phyloP scores from a whole-genome alignment of 306 rosid species.

The Prunus dulcis region DNA sequence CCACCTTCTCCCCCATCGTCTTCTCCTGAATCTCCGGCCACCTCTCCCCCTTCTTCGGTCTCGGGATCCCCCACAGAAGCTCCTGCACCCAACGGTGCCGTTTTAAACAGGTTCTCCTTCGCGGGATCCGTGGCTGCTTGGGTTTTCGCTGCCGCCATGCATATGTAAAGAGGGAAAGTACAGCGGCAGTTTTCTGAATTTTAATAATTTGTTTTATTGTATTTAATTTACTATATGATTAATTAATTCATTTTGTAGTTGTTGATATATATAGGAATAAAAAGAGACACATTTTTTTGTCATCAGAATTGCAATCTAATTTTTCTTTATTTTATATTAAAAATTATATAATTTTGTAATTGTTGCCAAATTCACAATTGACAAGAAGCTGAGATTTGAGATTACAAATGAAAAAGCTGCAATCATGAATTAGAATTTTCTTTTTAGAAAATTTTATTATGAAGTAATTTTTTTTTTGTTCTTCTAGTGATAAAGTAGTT shows the following conservation, averaged over 20 bases:
- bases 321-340: too few species aligned
- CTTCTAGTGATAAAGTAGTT: too few species aligned
- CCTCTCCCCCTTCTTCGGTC: neutral
- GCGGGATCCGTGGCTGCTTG: slow-evolving; percentile 32
- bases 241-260: too few species aligned
- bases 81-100: slow-evolving; percentile 15
- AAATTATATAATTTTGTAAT: too few species aligned
- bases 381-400: too few species aligned
- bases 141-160: slow-evolving; percentile 26
- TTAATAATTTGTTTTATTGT: neutral
- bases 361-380: too few species aligned
- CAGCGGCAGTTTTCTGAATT: neutral
- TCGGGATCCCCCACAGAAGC: neutral
- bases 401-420: too few species aligned
- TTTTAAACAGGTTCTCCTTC: slow-evolving; percentile 3
- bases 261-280: neutral
- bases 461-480: too few species aligned
- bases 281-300: neutral
- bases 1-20: slow-evolving; percentile 26
- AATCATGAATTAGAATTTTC: too few species aligned
- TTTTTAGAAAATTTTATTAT: too few species aligned
- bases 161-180: slow-evolving; percentile 18
- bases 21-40: neutral
- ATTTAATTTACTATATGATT: neutral
- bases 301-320: too few species aligned